phyloP scores from a whole-genome alignment of 257 asterid genomes.

The Lithospermum erythrorhizon region DNA sequence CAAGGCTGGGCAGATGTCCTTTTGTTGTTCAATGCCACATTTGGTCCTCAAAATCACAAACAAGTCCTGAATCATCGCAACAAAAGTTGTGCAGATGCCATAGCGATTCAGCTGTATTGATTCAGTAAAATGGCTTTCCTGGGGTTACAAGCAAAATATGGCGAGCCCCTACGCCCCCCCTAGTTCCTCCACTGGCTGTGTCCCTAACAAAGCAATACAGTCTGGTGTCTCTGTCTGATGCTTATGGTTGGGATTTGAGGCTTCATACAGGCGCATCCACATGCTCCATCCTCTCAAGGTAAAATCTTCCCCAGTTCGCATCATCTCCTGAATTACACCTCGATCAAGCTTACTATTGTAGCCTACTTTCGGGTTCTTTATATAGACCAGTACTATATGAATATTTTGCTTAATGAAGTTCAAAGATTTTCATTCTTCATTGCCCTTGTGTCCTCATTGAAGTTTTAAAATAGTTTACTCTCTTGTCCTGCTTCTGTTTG shows the following conservation, averaged over 20 bases:
- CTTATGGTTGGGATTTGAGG: slow-evolving; percentile 5
- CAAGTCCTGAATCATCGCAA: slow-evolving; percentile 30
- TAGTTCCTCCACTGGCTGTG: too few species aligned
- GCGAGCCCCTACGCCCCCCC: too few species aligned
- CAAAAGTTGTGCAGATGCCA: slow-evolving; percentile 23
- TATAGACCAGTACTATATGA: too few species aligned
- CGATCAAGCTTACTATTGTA: too few species aligned
- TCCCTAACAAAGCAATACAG: background rate
- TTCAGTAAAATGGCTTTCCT: slow-evolving; percentile 25
- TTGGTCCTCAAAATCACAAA: slow-evolving; percentile 22
- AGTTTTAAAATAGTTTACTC: too few species aligned
- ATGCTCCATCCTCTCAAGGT: slow-evolving; percentile 20
- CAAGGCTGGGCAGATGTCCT: slow-evolving; percentile 38
- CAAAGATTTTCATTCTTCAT: too few species aligned
- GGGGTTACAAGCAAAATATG: slow-evolving; percentile 33
- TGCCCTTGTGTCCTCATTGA: too few species aligned
- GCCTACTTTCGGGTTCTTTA: too few species aligned
- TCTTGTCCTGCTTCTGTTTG: too few species aligned
- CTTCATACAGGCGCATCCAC: slow-evolving; percentile 25
- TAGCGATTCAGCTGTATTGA: slow-evolving; percentile 19
- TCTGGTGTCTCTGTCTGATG: slow-evolving; percentile 10
- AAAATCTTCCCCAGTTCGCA: too few species aligned
- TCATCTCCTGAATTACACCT: too few species aligned
- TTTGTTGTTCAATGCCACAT: slow-evolving; percentile 24
- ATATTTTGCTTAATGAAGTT: too few species aligned